Evolutionary conservation across 768 basidiomycete genomes (phyloP).

Genomic region (Collybiopsis luxurians): DNA sequence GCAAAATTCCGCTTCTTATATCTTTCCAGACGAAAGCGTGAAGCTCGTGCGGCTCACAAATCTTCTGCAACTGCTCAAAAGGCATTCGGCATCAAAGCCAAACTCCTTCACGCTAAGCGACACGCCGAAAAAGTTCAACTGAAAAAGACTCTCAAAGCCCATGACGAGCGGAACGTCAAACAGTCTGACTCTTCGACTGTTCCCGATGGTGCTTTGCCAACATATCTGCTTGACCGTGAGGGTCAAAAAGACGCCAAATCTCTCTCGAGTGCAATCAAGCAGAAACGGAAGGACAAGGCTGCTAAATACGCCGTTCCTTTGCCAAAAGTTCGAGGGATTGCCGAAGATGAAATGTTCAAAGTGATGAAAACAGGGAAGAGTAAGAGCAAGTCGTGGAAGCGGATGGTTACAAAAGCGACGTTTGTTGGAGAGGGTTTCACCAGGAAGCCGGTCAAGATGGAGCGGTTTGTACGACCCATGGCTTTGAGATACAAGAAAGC

Average conservation of each 20-base stretch:
- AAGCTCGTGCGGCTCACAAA: slow-evolving; percentile 74
- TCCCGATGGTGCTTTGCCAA: slow-evolving; percentile 89
- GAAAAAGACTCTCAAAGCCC: slow-evolving; percentile 99
- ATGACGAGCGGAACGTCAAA: slow-evolving; percentile 98
- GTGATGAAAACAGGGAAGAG: slow-evolving; percentile 97
- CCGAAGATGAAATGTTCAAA: slow-evolving; percentile 99
- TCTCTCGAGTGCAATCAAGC: slow-evolving; percentile 93
- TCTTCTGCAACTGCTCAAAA: slow-evolving; percentile 87
- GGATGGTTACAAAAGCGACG: slow-evolving; percentile 99
- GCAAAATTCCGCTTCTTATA: slow-evolving; percentile 1
- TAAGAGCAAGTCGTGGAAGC: slow-evolving; percentile 96
- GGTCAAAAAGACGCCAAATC: slow-evolving; percentile 99
- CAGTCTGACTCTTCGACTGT: slow-evolving; percentile 80
- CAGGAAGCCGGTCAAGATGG: slow-evolving; percentile 98
- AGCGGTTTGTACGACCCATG: slow-evolving; percentile 97
- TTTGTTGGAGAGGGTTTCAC: slow-evolving; percentile 99
- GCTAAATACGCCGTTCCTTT: slow-evolving; percentile 97
- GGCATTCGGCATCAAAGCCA: slow-evolving; percentile 94
- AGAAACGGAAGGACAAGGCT: slow-evolving; percentile 98
- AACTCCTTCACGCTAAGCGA: slow-evolving; percentile 94
- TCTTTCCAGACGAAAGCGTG: slow-evolving; percentile 67
- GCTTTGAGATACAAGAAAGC: slow-evolving; percentile 97
- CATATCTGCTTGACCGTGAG: slow-evolving; percentile 95
- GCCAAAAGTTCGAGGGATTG: slow-evolving; percentile 96
- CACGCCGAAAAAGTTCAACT: slow-evolving; percentile 98